phyloP scores from a whole-genome alignment of 2,329 filamentous ascomycete species.

The Tolypocladium endophyticum region DNA sequence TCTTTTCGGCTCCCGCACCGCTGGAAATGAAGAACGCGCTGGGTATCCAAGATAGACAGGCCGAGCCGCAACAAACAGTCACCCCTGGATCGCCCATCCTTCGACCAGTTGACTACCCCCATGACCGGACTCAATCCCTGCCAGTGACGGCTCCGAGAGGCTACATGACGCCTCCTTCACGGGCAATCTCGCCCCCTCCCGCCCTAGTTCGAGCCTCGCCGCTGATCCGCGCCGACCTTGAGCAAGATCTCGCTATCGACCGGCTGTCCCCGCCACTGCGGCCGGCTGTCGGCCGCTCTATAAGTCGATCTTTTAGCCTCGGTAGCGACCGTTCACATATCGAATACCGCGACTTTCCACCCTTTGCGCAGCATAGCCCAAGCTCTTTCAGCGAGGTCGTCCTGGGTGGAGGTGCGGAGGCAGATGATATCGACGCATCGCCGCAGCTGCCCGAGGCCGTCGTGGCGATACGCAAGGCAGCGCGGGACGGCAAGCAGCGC shows the following conservation, averaged over 20 bases:
- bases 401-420: slow-evolving; percentile 12
- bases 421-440: slow-evolving; percentile 15
- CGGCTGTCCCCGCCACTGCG: slow-evolving; percentile 23
- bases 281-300: slow-evolving; percentile 15
- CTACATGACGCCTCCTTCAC: slow-evolving; percentile 12
- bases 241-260: slow-evolving; percentile 27
- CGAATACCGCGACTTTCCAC: slow-evolving; percentile 23
- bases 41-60: slow-evolving; percentile 19
- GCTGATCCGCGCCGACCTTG: slow-evolving; percentile 22
- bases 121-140: not conserved
- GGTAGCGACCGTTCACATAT: slow-evolving; percentile 19
- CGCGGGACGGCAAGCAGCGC: slow-evolving; percentile 9
- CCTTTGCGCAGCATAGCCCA: slow-evolving; percentile 23
- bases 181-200: slow-evolving; percentile 16
- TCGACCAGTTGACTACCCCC: slow-evolving; percentile 14
- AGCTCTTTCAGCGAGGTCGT: slow-evolving; percentile 13
- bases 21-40: slow-evolving; percentile 18
- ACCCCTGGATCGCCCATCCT: slow-evolving; percentile 21
- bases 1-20: slow-evolving; percentile 2
- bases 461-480: slow-evolving; percentile 16
- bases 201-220: slow-evolving; percentile 19
- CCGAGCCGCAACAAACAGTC: slow-evolving; percentile 3
- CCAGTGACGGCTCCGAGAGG: not conserved
- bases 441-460: slow-evolving; percentile 22
- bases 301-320: slow-evolving; percentile 24